These are phyloP conservation scores for Claviceps sp. DNA, from an alignment of 2,329 filamentous ascomycete species.

Conservation along the genomic window DNA sequence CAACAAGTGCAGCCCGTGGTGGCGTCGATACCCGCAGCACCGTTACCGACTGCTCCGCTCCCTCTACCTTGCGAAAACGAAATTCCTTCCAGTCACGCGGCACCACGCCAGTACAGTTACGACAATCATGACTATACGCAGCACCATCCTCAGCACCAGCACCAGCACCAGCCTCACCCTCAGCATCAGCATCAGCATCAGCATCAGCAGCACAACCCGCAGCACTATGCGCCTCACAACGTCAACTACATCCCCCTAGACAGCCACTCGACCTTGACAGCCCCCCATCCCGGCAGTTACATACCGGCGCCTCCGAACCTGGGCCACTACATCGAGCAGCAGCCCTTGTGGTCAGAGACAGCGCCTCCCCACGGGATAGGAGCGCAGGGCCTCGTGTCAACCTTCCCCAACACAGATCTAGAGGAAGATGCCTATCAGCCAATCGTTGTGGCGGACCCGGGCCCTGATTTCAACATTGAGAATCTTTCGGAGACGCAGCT, in stretches of 20 bases:
- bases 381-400: background rate
- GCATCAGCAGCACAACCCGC: background rate
- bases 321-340: background rate
- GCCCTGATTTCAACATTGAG: conserved; percentile 9
- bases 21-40: background rate
- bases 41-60: background rate
- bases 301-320: background rate
- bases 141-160: background rate
- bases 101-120: background rate
- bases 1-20: background rate
- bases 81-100: background rate
- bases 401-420: background rate
- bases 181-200: background rate
- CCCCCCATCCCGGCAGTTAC: background rate
- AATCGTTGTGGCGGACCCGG: background rate
- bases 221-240: background rate
- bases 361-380: background rate
- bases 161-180: background rate
- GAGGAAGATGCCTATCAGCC: background rate
- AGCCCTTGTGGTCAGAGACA: conserved; percentile 1
- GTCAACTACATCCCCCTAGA: background rate
- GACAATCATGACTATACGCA: background rate
- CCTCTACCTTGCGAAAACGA: background rate
- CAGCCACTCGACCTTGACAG: background rate
- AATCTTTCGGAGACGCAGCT: conserved; percentile 12